These are phyloP conservation scores for Xylaria arbuscula DNA, from an alignment of 2,329 filamentous ascomycete species.

Conservation along the genomic window DNA sequence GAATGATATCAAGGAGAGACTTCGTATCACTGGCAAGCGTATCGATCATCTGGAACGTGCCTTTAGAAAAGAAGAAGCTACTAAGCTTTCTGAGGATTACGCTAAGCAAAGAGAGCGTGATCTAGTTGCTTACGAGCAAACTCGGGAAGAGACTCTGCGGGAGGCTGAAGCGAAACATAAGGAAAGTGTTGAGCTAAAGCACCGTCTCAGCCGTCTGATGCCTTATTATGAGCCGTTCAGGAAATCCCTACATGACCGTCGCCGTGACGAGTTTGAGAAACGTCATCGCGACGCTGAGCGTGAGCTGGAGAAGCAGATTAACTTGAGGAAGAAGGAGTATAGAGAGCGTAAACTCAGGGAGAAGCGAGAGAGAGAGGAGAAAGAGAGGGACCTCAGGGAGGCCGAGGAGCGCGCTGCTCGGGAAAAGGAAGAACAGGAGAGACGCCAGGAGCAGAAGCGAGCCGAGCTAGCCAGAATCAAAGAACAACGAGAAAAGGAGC, in stretches of 20 bases:
- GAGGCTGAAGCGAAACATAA: conserved; percentile 90
- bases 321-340: conserved; percentile 86
- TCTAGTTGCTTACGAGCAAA: conserved; percentile 80
- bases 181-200: conserved; percentile 91
- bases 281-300: conserved; percentile 90
- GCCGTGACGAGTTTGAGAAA: conserved; percentile 95
- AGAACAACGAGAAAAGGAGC: conserved; percentile 73
- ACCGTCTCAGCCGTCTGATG: conserved; percentile 87
- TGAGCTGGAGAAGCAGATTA: conserved; percentile 92
- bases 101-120: conserved; percentile 83
- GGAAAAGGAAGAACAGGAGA: conserved; percentile 87
- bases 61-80: conserved; percentile 93
- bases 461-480: conserved; percentile 74
- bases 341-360: conserved; percentile 85
- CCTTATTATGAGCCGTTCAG: conserved; percentile 87
- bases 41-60: conserved; percentile 97
- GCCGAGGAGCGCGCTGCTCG: conserved; percentile 83
- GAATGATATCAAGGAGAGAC: conserved; percentile 91
- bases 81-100: conserved; percentile 90
- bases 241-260: conserved; percentile 82
- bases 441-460: conserved; percentile 82
- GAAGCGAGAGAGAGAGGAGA: conserved; percentile 85
- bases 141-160: conserved; percentile 79
- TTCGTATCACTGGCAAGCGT: conserved; percentile 92
- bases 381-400: conserved; percentile 80